Conservation (phyloP, 129 eudicot species). For the Pittosporum tobira region DNA sequence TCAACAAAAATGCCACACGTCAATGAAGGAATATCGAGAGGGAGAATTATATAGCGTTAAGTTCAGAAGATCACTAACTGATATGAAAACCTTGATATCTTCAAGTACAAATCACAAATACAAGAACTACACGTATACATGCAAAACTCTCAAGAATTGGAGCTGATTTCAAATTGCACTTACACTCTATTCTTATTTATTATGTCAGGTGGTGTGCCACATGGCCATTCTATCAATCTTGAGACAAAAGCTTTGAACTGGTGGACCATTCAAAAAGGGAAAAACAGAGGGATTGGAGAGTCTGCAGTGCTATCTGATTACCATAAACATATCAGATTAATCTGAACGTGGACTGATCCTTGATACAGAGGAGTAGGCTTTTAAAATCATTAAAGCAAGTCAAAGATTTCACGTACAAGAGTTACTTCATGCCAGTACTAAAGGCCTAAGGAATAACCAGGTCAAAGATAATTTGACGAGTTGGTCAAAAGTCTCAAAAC, state of each 20-base stretch:
- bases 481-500: too few species aligned
- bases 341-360: background rate
- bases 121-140: background rate
- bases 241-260: too few species aligned
- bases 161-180: background rate
- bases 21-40: background rate
- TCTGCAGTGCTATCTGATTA: too few species aligned
- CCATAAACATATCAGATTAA: too few species aligned
- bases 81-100: background rate
- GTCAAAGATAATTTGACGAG: too few species aligned
- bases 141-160: background rate
- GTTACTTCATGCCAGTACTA: background rate
- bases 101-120: conserved; percentile 4
- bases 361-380: background rate
- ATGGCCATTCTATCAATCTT: too few species aligned
- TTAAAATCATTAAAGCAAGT: background rate
- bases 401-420: background rate
- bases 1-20: conserved; percentile 14
- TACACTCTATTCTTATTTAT: too few species aligned
- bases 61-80: background rate
- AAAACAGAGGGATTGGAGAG: too few species aligned
- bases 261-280: too few species aligned
- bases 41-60: conserved; percentile 1
- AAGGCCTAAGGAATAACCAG: background rate
- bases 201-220: too few species aligned